Base-by-base conservation (phyloP, 2,329 filamentous ascomycete genomes). In the Elsinoe arachidis region DNA sequence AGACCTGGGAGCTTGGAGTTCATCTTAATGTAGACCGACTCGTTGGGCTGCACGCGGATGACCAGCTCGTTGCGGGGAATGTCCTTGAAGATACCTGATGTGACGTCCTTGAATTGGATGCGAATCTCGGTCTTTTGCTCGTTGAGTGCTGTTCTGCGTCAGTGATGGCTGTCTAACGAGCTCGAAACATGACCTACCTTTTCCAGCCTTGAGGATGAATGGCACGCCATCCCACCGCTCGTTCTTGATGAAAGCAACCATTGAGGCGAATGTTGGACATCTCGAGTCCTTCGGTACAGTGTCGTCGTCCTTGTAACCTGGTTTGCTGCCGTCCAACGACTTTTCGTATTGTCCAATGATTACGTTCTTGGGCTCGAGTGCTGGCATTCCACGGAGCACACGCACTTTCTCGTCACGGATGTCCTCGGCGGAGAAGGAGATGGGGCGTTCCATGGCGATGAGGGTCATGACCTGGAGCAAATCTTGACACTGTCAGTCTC, bases 21-120 rank as follows among this genome's bases (percentile, higher is more conserved):
- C 93, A 99, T 99, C 85, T 99, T 99, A 75, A 97, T 95, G 78
- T 99, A 99, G 65, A 99, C 91, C 71, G 89, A 95, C 81, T 99
- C 93, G 78, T 99, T 99, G 67, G 93, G 93, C 79, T 99, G 93
- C 63, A 99, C 95, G 65, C 93, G 91, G 79, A 99, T 96, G 68
- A 99, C 93, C 64, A 99, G 87, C 78, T 99, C 93, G 79, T 99
- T 99, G 65, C 95, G 87, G 60, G 93, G 95, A 70, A 99, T 99
- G 72, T 99, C 92, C 82, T 97, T 97, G 80, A 99, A 99, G 75
- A 99, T 99, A 65, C 95, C 93, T 51, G 91, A 96, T 19, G 93
- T 97, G 63, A 99, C 93, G 71, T 99, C 93, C 81, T 96, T 96
- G 85, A 96, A 99, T 74, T 99, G 93, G 67, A 99, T 95, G 69